phyloP scores from a whole-genome alignment of 306 rosid genomes.

The Canavalia gladiata region DNA sequence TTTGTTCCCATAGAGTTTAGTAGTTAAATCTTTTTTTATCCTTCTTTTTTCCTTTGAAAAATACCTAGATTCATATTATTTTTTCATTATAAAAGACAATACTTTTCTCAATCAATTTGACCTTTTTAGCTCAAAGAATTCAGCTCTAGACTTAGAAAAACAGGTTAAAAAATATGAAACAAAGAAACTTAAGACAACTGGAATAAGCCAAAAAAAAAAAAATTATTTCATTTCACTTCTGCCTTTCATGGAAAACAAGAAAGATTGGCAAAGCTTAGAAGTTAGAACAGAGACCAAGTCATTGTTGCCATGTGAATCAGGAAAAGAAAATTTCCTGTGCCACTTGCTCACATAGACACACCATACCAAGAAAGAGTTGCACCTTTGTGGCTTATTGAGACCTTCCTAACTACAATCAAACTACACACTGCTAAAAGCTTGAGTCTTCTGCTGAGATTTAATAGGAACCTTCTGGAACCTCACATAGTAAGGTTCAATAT shows the following conservation, averaged over 20 bases:
- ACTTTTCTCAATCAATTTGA: no score
- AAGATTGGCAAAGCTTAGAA: neutral
- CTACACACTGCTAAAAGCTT: conserved; percentile 34
- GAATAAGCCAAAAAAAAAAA: neutral
- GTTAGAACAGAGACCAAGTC: conserved; percentile 4
- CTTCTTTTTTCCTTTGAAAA: no score
- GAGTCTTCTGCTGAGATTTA: neutral
- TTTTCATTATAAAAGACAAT: no score
- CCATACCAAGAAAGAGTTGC: neutral
- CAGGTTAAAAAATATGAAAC: neutral
- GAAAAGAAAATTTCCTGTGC: neutral
- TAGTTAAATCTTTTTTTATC: no score
- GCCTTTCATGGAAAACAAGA: neutral
- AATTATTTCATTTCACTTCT: neutral
- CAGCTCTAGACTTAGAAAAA: neutral
- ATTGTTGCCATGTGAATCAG: conserved; percentile 2
- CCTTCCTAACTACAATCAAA: neutral
- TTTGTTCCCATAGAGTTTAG: no score
- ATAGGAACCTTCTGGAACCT: conserved; percentile 44
- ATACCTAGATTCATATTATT: no score
- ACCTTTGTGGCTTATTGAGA: neutral
- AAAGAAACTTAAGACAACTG: neutral
- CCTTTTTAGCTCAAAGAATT: no score
- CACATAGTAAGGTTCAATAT: conserved; percentile 45
- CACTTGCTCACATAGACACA: neutral